phyloP scores from a whole-genome alignment of 192 early-diverging fungal species.

The Tieghemiomyces parasiticus region DNA sequence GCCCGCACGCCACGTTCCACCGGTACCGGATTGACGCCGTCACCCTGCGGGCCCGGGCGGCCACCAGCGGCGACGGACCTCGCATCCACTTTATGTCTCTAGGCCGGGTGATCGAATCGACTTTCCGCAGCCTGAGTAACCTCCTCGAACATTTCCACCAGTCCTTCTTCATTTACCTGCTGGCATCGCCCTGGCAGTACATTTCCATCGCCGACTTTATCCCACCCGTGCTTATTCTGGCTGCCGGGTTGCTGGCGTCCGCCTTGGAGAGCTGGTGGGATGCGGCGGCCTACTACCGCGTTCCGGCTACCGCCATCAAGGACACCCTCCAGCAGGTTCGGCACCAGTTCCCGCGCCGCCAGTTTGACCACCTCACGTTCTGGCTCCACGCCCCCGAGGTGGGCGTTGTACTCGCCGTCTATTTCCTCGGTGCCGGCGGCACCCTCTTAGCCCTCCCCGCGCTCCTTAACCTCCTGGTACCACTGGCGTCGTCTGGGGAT shows the following conservation, averaged over 20 bases:
- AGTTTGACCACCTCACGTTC: constrained; percentile 14
- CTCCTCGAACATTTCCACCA: constrained; percentile 89
- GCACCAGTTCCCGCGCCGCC: constrained; percentile 19
- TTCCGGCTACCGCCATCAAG: constrained; percentile 13
- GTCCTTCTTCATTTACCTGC: constrained; percentile 93
- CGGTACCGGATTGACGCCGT: constrained; percentile 70
- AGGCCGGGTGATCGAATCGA: constrained; percentile 58
- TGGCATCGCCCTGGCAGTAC: constrained; percentile 58
- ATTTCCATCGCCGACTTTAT: constrained; percentile 85
- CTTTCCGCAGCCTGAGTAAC: constrained; percentile 76
- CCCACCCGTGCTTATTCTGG: constrained; percentile 64
- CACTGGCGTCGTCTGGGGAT: constrained; percentile 14
- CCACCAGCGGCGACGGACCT: neutral
- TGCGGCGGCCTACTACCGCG: constrained; percentile 18
- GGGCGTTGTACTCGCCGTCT: constrained; percentile 19
- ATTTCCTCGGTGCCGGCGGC: constrained; percentile 15
- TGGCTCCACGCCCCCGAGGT: neutral
- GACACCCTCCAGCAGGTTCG: constrained; percentile 24
- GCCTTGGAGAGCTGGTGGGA: constrained; percentile 39
- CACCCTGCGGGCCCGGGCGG: constrained; percentile 31
- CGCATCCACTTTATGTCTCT: constrained; percentile 11
- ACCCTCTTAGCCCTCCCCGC: constrained; percentile 29
- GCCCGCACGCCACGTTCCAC: constrained; percentile 10
- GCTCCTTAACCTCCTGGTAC: constrained; percentile 16
- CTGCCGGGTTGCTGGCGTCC: constrained; percentile 52